Evolutionary conservation across 257 asterid genomes (phyloP).

Genomic region (Prunella vulgaris): DNA sequence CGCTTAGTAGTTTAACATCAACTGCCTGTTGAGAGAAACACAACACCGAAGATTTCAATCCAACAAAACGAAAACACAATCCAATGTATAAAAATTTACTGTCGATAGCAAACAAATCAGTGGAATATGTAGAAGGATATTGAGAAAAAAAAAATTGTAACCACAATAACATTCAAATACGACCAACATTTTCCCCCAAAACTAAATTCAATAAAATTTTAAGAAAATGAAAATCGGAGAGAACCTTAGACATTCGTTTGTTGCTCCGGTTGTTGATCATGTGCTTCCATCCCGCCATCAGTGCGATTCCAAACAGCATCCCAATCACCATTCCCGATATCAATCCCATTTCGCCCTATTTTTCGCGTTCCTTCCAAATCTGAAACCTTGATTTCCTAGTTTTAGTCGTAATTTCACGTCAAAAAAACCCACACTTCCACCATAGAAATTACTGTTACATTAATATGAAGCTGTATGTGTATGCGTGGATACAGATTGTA

Average conservation of each 20-base stretch:
- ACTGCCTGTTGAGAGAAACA: conserved; percentile 59
- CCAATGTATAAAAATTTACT: background rate
- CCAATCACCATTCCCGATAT: conserved; percentile 82
- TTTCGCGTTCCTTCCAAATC: background rate
- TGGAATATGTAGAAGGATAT: background rate
- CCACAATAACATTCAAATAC: background rate
- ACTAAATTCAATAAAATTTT: background rate
- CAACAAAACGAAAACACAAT: background rate
- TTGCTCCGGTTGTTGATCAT: conserved; percentile 67
- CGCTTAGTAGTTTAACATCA: conserved; percentile 60
- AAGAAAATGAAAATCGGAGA: background rate
- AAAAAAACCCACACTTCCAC: conserved; percentile 22
- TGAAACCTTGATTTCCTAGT: conserved; percentile 11
- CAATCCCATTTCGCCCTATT: conserved; percentile 58
- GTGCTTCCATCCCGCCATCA: conserved; percentile 84
- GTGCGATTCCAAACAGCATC: conserved; percentile 64
- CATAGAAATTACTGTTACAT: conserved; percentile 19
- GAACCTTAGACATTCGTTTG: conserved; percentile 74
- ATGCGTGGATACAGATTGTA: background rate
- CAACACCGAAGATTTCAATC: conserved; percentile 10
- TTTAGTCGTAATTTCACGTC: conserved; percentile 15
- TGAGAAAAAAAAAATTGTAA: background rate
- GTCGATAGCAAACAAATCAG: background rate
- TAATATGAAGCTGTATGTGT: background rate
- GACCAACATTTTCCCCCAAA: background rate